phyloP scores from a whole-genome alignment of 495 filamentous ascomycete species.

The Xylaria curta region DNA sequence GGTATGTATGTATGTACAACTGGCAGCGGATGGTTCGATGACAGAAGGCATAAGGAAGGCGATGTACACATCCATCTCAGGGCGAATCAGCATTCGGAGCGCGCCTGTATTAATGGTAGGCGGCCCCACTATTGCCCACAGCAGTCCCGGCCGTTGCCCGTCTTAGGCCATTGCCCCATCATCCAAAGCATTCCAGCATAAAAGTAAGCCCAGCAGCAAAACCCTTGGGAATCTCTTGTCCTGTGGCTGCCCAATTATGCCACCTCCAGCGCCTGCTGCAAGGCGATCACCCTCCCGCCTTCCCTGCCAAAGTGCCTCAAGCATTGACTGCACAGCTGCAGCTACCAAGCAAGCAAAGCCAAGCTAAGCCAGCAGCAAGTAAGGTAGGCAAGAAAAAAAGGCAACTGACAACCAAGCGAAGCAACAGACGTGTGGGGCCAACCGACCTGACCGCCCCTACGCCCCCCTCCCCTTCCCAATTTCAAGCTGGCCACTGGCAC shows the following conservation, averaged over 20 bases:
- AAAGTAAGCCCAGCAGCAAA: neutral
- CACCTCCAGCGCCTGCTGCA: slow-evolving; percentile 7
- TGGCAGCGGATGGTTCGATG: neutral
- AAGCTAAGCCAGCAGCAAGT: no score
- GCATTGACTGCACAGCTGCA: neutral
- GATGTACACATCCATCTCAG: neutral
- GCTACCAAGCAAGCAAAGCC: neutral
- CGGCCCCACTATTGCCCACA: neutral
- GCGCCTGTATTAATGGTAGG: neutral
- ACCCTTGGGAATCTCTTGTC: neutral
- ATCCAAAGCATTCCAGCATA: neutral
- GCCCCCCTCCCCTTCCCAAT: neutral
- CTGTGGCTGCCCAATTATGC: slow-evolving; percentile 19
- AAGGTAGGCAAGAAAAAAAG: neutral
- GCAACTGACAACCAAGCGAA: neutral
- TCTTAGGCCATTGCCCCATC: neutral
- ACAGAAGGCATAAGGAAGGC: slow-evolving; percentile 1
- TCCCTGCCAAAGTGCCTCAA: neutral
- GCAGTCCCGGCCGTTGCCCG: neutral
- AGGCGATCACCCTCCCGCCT: neutral
- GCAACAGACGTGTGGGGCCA: slow-evolving; percentile 7
- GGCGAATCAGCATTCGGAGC: neutral
- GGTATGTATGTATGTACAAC: neutral
- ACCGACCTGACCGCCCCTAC: slow-evolving; percentile 5
- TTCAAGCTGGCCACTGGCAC: slow-evolving; percentile 9